Conservation (phyloP, 257 asterid species). For the Echites panduratus region DNA sequence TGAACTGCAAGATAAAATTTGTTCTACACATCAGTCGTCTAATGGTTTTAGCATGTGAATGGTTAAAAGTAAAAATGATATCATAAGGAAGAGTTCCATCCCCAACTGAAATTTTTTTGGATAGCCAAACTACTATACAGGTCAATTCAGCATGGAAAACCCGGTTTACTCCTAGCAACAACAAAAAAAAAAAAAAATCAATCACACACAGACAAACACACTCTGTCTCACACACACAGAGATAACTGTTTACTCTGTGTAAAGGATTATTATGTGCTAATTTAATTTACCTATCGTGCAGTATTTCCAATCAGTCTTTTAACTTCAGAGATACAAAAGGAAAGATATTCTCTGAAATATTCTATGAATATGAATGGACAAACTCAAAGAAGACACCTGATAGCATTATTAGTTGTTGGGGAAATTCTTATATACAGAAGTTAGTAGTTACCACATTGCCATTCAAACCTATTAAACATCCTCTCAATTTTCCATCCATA, state of each 20-base stretch:
- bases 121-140: background rate
- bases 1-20: background rate
- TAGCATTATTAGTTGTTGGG: background rate
- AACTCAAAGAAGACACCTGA: background rate
- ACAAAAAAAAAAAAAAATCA: too few relatives aligned
- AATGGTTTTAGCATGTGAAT: background rate
- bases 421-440: background rate
- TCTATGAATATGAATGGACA: background rate
- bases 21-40: too few relatives aligned
- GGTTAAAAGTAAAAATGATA: background rate
- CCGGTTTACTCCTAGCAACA: too few relatives aligned
- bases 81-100: background rate
- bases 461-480: background rate
- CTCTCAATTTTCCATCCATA: too few relatives aligned
- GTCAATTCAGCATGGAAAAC: background rate
- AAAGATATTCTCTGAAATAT: constrained; percentile 5
- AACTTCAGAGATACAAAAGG: background rate
- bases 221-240: too few relatives aligned
- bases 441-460: background rate
- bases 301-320: background rate
- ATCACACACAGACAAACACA: too few relatives aligned
- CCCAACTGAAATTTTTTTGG: background rate
- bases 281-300: background rate
- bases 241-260: too few relatives aligned
- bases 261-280: background rate